phyloP scores from a whole-genome alignment of 164 flowering plant species.

The Aristolochia californica region DNA sequence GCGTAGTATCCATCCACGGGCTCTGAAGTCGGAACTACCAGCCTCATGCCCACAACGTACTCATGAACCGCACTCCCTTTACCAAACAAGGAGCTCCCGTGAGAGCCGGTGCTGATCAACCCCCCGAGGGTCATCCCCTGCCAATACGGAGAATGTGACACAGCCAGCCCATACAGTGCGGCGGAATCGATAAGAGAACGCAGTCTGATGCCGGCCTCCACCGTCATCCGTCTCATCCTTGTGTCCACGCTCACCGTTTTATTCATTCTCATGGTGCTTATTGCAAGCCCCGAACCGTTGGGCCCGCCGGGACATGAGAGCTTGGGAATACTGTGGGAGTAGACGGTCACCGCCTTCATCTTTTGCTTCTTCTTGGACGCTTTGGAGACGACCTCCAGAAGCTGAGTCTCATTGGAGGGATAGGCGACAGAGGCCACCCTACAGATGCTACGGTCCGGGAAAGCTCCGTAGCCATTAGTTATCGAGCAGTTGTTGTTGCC shows the following conservation, averaged over 20 bases:
- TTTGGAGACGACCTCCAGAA: slow-evolving; percentile 21
- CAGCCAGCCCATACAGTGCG: background rate
- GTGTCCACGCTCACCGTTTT: slow-evolving; percentile 13
- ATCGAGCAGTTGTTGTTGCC: slow-evolving; percentile 30
- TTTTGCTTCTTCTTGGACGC: slow-evolving; percentile 26
- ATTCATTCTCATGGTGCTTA: slow-evolving; percentile 37
- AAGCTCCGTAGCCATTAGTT: slow-evolving; percentile 37
- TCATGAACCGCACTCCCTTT: slow-evolving; percentile 6
- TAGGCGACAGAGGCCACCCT: slow-evolving; percentile 22
- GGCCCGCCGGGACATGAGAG: slow-evolving; percentile 39
- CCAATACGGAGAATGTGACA: slow-evolving; percentile 10
- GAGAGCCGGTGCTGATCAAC: slow-evolving; percentile 1
- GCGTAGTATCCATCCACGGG: slow-evolving; percentile 5
- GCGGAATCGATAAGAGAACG: slow-evolving; percentile 2
- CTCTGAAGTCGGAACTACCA: slow-evolving; percentile 4
- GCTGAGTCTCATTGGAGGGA: slow-evolving; percentile 31
- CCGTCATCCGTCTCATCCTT: slow-evolving; percentile 21
- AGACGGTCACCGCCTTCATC: slow-evolving; percentile 35
- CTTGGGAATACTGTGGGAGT: slow-evolving; percentile 42
- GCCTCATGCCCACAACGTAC: slow-evolving; percentile 6
- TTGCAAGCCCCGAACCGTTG: slow-evolving; percentile 21
- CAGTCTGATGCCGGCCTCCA: slow-evolving; percentile 30
- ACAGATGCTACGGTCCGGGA: slow-evolving; percentile 37
- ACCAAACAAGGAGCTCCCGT: slow-evolving; percentile 8
- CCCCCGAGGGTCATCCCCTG: slow-evolving; percentile 6